Evolutionary conservation across 164 flowering plant species (phyloP).

Genomic region (Sedum album): DNA sequence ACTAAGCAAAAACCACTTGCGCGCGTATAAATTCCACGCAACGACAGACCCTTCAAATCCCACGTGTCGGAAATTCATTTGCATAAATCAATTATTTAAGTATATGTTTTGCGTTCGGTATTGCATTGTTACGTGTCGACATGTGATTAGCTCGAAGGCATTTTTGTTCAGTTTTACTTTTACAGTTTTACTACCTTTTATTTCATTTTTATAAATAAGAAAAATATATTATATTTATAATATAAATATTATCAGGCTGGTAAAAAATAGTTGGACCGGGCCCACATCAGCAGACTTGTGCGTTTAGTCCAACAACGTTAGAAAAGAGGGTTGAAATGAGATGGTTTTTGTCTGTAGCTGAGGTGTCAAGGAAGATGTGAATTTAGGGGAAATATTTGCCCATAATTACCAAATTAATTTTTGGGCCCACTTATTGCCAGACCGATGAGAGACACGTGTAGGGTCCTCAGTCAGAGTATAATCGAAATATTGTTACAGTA

Average conservation of each 20-base stretch:
- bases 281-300: too few species aligned
- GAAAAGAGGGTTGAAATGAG: not conserved
- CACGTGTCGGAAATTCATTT: not conserved
- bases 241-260: too few species aligned
- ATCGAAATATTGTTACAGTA: not conserved
- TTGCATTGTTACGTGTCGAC: too few species aligned
- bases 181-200: too few species aligned
- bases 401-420: not conserved
- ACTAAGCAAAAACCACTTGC: not conserved
- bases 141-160: too few species aligned
- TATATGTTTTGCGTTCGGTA: too few species aligned
- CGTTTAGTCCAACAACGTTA: too few species aligned
- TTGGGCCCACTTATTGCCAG: not conserved
- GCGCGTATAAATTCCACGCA: not conserved
- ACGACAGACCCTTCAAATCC: not conserved
- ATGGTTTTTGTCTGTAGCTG: not conserved
- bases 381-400: not conserved
- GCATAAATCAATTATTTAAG: not conserved
- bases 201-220: too few species aligned
- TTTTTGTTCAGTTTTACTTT: too few species aligned
- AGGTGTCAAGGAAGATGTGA: not conserved
- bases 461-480: constrained; percentile 2
- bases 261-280: too few species aligned
- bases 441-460: not conserved
- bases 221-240: too few species aligned